A percentile compares a stretch with the other conserved stretches of the same genome.
Evolutionary conservation across 305 asterid species (phyloP).

Genomic region (Rubia tinctorum): DNA sequence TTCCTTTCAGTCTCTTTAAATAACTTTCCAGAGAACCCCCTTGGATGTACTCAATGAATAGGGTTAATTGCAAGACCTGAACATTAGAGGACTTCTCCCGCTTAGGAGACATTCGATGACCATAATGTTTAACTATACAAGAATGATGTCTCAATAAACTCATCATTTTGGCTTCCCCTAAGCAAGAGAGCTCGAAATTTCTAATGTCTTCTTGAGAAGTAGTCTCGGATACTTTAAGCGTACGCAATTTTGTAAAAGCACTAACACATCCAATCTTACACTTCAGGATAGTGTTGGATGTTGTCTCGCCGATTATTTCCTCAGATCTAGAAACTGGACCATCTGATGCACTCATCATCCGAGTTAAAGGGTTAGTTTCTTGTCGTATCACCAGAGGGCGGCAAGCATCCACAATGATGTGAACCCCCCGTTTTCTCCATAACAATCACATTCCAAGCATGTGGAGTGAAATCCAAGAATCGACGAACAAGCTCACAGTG

Average conservation of each 20-base stretch:
- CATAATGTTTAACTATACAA: constrained; percentile 70
- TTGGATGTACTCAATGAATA: constrained; percentile 78
- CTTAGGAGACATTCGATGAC: constrained; percentile 83
- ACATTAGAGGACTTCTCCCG: constrained; percentile 61
- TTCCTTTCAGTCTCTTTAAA: constrained; percentile 51
- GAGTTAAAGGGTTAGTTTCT: constrained; percentile 72
- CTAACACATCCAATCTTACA: constrained; percentile 64
- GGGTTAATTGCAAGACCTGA: constrained; percentile 52
- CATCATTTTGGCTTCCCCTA: constrained; percentile 87
- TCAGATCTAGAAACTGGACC: constrained; percentile 46
- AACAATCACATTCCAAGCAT: constrained; percentile 92
- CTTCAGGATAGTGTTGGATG: constrained; percentile 58
- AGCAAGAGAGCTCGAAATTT: constrained; percentile 63
- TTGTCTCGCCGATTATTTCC: constrained; percentile 41
- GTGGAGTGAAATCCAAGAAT: constrained; percentile 85
- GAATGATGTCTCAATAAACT: constrained; percentile 59
- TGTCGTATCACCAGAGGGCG: constrained; percentile 83
- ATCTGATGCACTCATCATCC: constrained; percentile 54
- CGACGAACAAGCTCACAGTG: constrained; percentile 98
- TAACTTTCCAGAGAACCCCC: constrained; percentile 90
- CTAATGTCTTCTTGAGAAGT: constrained; percentile 52
- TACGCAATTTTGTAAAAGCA: constrained; percentile 80
- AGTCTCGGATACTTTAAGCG: constrained; percentile 47
- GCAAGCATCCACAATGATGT: constrained; percentile 95
- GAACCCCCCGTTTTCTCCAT: constrained; percentile 52